phyloP scores from a whole-genome alignment of 2,329 filamentous ascomycete species.

The Fusarium miscanthi region DNA sequence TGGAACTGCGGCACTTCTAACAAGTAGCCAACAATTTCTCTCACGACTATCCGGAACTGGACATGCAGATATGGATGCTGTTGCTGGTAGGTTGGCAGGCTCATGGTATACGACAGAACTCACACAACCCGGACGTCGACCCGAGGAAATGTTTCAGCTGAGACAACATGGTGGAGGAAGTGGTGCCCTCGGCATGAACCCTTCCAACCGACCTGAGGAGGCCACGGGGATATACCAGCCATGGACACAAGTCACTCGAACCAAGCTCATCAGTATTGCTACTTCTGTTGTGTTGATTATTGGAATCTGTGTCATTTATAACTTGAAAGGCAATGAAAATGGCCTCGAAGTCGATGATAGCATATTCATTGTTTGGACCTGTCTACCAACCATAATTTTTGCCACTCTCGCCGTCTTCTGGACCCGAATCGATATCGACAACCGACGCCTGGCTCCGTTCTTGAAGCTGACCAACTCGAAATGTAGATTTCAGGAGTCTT shows the following conservation, averaged over 20 bases:
- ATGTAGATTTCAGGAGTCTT: slow-evolving; percentile 39
- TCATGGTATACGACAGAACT: slow-evolving; percentile 47
- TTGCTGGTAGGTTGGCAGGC: slow-evolving; percentile 39
- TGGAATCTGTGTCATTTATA: slow-evolving; percentile 39
- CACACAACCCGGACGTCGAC: slow-evolving; percentile 36
- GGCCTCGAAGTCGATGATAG: slow-evolving; percentile 35
- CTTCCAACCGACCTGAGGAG: slow-evolving; percentile 17
- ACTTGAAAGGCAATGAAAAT: slow-evolving; percentile 27
- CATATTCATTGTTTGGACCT: slow-evolving; percentile 43
- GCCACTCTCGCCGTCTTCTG: slow-evolving; percentile 34
- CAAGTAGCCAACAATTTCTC: slow-evolving; percentile 42
- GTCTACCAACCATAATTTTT: slow-evolving; percentile 43
- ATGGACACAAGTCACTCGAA: slow-evolving; percentile 38
- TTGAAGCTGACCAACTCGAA: slow-evolving; percentile 38
- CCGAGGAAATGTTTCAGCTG: slow-evolving; percentile 42
- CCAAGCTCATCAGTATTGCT: slow-evolving; percentile 27
- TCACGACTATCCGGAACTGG: slow-evolving; percentile 40
- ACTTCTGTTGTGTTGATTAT: slow-evolving; percentile 31
- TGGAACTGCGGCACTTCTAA: slow-evolving; percentile 42
- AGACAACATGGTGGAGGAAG: slow-evolving; percentile 40
- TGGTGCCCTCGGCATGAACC: slow-evolving; percentile 21
- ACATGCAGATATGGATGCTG: slow-evolving; percentile 36
- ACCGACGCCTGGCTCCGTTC: slow-evolving; percentile 42
- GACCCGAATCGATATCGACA: slow-evolving; percentile 43
- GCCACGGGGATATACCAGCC: slow-evolving; percentile 39